These are phyloP conservation scores for Penicillium sp. DNA, from an alignment of 2,329 filamentous ascomycete species.

Conservation along the genomic window DNA sequence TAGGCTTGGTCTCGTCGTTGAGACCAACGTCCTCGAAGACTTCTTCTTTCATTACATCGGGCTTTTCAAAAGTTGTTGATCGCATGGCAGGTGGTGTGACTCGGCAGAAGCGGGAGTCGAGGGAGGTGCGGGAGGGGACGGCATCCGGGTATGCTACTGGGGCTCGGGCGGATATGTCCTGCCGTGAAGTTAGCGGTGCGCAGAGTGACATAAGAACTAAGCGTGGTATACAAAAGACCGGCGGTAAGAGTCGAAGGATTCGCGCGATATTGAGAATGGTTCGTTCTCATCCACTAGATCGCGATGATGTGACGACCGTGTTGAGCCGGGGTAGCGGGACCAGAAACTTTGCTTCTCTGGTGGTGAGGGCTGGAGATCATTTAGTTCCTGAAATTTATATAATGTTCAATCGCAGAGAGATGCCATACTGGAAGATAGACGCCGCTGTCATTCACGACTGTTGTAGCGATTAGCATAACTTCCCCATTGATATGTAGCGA, in stretches of 20 bases:
- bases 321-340: slow-evolving; percentile 53
- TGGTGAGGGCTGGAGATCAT: slow-evolving; percentile 69
- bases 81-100: slow-evolving; percentile 63
- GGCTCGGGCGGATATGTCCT: slow-evolving; percentile 90
- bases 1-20: slow-evolving; percentile 69
- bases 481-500: neutral
- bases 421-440: slow-evolving; percentile 82
- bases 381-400: neutral
- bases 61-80: slow-evolving; percentile 58
- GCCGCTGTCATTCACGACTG: slow-evolving; percentile 94
- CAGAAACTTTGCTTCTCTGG: slow-evolving; percentile 81
- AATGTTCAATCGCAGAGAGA: slow-evolving; percentile 1
- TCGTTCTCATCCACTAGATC: slow-evolving; percentile 78
- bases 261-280: slow-evolving; percentile 90
- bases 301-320: slow-evolving; percentile 57
- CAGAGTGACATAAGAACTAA: slow-evolving; percentile 7
- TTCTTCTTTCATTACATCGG: slow-evolving; percentile 70
- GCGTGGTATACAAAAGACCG: slow-evolving; percentile 77
- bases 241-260: slow-evolving; percentile 95
- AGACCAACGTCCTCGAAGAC: slow-evolving; percentile 88
- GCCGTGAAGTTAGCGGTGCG: slow-evolving; percentile 1
- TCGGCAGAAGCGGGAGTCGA: slow-evolving; percentile 70
- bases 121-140: slow-evolving; percentile 68
- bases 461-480: slow-evolving; percentile 18
- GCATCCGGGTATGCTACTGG: slow-evolving; percentile 64